Evolutionary conservation across 345 rosid genomes (phyloP), one percentile per base, ranked within the genome.

Genomic region (Tarenaya hassleriana): DNA sequence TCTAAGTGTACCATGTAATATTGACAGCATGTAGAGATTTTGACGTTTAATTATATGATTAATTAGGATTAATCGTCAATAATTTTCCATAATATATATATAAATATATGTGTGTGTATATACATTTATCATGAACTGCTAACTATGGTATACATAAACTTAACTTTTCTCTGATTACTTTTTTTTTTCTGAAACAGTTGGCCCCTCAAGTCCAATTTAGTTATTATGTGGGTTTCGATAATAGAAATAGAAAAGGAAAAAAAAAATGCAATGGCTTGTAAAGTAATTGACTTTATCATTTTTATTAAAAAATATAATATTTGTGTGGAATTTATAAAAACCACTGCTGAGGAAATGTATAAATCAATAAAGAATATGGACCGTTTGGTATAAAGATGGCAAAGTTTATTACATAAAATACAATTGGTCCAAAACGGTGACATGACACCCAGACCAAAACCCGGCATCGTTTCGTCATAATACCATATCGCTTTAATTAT

Each of bases 351-450:
- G 29, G 29, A 24, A 24, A 2, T 24, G 5, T 24, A 2, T 2
- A 24, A 24, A 52, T 50, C 51, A 52, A 55, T 33, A 66, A 58
- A 58, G 60, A 66, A 66, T 66, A 58, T n/a, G 61, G 56, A 52
- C 56, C 60, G 47, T 66, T 31, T 52, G 60, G 60, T 57, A 62
- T 47, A 63, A 55, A 48, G 68, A 55, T 52, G 21, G 18, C 5
- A 58, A 66, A 66, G 46, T 58, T 57, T 29, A 51, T 52, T n/a
- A n/a, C n/a, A n/a, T n/a, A n/a, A 44, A 44, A 64, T 58, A 44
- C 54, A 64, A 58, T 44, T 43, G 69, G 69, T 64, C 63, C 63
- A 58, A 51, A 64, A 57, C 59, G 58, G 63, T 64, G 63, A 57
- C 54, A 35, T 64, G 69, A 57, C 69, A 43, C 47, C 50, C 29